Conservation (phyloP, 169 alveolate genomes). For the Cryptosporidium sp. region DNA sequence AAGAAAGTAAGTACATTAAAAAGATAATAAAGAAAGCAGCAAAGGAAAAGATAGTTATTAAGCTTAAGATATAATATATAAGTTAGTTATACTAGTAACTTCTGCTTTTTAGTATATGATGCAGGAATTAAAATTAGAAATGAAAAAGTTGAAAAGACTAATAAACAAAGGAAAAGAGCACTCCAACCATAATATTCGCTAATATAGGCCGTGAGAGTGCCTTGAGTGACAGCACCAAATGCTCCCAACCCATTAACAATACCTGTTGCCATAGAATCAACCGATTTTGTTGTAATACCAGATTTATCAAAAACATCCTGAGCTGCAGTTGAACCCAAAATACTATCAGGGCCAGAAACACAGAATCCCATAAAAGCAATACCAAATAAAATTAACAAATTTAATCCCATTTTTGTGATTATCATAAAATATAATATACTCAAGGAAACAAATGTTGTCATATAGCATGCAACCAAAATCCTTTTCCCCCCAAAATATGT, state of each 20-base stretch:
- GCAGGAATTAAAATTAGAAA: slow-evolving; percentile 76
- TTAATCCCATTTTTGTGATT: slow-evolving; percentile 9
- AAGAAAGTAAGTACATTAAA: not conserved
- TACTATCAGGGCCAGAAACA: slow-evolving; percentile 79
- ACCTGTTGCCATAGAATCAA: slow-evolving; percentile 77
- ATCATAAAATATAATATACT: slow-evolving; percentile 39
- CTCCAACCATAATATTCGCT: slow-evolving; percentile 80
- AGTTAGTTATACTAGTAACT: not conserved
- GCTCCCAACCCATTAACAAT: slow-evolving; percentile 80
- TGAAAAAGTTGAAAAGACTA: slow-evolving; percentile 36
- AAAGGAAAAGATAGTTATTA: no score
- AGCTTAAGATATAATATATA: not conserved
- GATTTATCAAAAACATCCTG: slow-evolving; percentile 75
- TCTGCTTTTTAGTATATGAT: slow-evolving; percentile 7
- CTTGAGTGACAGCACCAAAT: slow-evolving; percentile 79
- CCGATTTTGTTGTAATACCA: slow-evolving; percentile 34
- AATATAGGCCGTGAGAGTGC: slow-evolving; percentile 78
- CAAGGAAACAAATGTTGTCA: slow-evolving; percentile 33
- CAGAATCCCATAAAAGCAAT: slow-evolving; percentile 76
- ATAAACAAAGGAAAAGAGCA: slow-evolving; percentile 75
- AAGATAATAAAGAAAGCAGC: no score
- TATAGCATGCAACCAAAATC: slow-evolving; percentile 61
- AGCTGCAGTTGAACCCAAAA: slow-evolving; percentile 78
- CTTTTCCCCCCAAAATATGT: slow-evolving; percentile 41
- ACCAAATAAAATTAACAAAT: slow-evolving; percentile 38